Evolutionary conservation across 1,139 yeast species (phyloP), one percentile per base, ranked within the genome.

Genomic region (Debaryomycetaceae sp.): DNA sequence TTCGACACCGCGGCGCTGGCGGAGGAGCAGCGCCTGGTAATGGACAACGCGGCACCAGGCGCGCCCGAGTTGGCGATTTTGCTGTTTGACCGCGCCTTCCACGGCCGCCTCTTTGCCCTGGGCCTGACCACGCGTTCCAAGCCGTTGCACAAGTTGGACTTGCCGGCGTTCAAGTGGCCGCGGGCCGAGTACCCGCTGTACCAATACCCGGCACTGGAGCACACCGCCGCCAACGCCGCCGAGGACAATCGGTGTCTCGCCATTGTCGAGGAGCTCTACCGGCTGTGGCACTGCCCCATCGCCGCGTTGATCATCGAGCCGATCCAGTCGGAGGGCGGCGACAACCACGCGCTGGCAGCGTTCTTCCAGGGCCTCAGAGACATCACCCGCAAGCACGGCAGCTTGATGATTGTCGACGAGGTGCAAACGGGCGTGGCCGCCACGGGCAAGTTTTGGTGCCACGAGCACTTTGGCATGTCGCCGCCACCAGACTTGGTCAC

Each of bases 371-470:
- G 85, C 27, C 65, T 83, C 44, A 77, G 89, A 55, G 80, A 77
- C 44, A 56, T 83, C 45, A 80, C 91, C 38, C 58, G 75, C 52
- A 75, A 78, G 52, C 63, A 80, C 56, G 82, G 75, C 37, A 75
- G 83, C 31, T 67, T 81, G 43, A 61, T 83, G 64, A 83, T 83
- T 44, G 75, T 82, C 39, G 93, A 83, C 52, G 93, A 83, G 60
- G 94, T 83, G 36, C 94, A 83, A 61, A 83, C 93, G 34, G 94
- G 94, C 52, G 83, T 83, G 36, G 93, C 86, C 48, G 89, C 89
- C 37, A 80, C 93, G 19, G 94, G 94, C 48, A 69, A 69, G 43
- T 65, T 83, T 68, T 83, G 94, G 94, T 89, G 86, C 24, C 93
- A 83, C 55, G 93, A 83, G 61, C 83, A 81, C 61, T 83, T 83